Evolutionary conservation across 805 yeast genomes (phyloP).

Genomic region (Komagataella ulmi): DNA sequence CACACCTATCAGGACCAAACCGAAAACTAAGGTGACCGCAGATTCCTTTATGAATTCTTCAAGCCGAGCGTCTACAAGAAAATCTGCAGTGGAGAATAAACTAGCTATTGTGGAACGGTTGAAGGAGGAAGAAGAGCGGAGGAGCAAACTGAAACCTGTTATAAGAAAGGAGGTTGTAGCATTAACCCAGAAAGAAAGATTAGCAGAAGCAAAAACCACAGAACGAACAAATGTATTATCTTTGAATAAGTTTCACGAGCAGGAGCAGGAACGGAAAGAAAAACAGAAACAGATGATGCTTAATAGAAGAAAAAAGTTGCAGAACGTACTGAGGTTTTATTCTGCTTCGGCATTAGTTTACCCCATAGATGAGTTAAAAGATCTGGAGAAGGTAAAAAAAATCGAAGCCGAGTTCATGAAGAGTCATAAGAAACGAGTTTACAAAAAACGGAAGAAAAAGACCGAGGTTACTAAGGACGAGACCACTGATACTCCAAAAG

Average conservation of each 20-base stretch:
- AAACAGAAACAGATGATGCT: conserved; percentile 61
- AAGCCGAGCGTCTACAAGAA: conserved; percentile 66
- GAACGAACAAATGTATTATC: conserved; percentile 67
- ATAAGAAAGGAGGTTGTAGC: conserved; percentile 22
- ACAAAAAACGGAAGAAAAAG: conserved; percentile 26
- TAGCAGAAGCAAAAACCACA: conserved; percentile 78
- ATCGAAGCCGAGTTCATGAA: neutral
- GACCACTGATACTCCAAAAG: conserved; percentile 17
- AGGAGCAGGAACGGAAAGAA: conserved; percentile 70
- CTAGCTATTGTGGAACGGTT: conserved; percentile 64
- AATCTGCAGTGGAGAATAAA: conserved; percentile 66
- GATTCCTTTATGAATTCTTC: conserved; percentile 16
- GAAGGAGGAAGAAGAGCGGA: conserved; percentile 51
- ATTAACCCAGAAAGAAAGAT: conserved; percentile 57
- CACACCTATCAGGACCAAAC: conserved; percentile 11
- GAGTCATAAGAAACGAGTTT: conserved; percentile 13
- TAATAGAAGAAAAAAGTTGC: conserved; percentile 48
- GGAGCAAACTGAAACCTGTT: conserved; percentile 13
- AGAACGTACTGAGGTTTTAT: conserved; percentile 40
- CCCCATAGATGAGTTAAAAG: conserved; percentile 50
- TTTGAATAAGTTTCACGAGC: conserved; percentile 66
- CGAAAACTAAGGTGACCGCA: conserved; percentile 14
- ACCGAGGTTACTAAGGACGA: conserved; percentile 12
- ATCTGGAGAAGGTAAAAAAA: conserved; percentile 22
- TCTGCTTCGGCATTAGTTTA: conserved; percentile 38